phyloP scores from a whole-genome alignment of 108 stramenopile genomes.

The Aureococcus anophagefferens region DNA sequence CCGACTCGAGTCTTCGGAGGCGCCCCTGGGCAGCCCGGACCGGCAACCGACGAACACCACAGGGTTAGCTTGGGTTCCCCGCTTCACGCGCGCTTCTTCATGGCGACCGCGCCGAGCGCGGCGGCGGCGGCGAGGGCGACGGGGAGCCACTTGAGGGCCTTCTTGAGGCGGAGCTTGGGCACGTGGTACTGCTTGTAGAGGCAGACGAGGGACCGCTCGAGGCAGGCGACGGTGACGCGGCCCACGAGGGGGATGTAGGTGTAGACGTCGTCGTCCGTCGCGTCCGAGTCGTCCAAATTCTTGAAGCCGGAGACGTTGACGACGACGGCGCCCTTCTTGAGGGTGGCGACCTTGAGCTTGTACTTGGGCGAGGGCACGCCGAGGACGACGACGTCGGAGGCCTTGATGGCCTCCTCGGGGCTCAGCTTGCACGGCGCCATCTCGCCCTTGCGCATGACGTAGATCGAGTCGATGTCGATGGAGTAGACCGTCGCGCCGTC shows the following conservation, averaged over 20 bases:
- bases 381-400: conserved; percentile 63
- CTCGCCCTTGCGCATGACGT: conserved; percentile 31
- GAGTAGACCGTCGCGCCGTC: conserved; percentile 80
- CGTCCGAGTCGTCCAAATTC: conserved; percentile 67
- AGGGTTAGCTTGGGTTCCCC: no score
- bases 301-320: conserved; percentile 82
- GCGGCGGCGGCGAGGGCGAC: no score
- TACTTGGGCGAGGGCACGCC: conserved; percentile 71
- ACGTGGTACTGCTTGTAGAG: conserved; percentile 53
- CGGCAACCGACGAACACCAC: no score
- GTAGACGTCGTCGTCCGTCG: conserved; percentile 61
- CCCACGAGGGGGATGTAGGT: conserved; percentile 80
- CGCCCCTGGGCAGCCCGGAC: no score
- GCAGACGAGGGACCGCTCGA: conserved; percentile 74
- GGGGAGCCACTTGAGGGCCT: no score
- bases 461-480: conserved; percentile 72
- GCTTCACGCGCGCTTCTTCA: no score
- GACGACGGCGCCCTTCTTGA: conserved; percentile 57
- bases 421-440: conserved; percentile 24
- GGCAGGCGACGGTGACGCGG: conserved; percentile 79
- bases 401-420: conserved; percentile 41
- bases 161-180: background rate
- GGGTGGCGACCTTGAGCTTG: conserved; percentile 55
- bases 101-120: no score
- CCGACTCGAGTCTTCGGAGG: no score